Evolutionary conservation across 208 protist species (phyloP), one percentile per base, ranked within the genome.

Genomic region (Phytomonas francai): DNA sequence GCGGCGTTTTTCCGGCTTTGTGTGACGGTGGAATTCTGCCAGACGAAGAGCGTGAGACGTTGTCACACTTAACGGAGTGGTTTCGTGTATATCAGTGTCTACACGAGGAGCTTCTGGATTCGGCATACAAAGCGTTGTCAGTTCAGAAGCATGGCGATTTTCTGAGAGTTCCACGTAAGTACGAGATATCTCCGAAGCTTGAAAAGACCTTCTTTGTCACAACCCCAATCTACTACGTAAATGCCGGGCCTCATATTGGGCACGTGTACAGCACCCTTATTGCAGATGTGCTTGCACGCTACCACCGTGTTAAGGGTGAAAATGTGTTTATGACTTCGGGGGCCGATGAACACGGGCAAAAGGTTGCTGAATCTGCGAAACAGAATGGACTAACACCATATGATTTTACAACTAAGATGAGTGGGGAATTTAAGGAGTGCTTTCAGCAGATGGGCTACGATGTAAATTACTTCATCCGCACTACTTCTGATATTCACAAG

Each of bases 291-390:
- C 83, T 95, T 70, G 88, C 84, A 16, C 85, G 93, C 51, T 97
- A 95, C 72, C 88, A 96, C 73, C 84, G 80, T 22, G 73, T 94
- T 29, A 86, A 91, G 33, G 95, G 95, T 7, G 81, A 92, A 68
- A 56, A 85, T 25, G 89, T 97, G 16, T 93, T 97, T 62, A 96
- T 98, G 32, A 82, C 94, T 70, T 99, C 98, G 8, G 98, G 98
- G 42, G 99, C 97, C 1, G 99, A 99, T 77, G 99, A 99, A 80
- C 99, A 99, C 79, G 99, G 99, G 19, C 87, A 94, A 62, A 99
- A 99, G 85, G 87, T 99, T 22, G 85, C 84, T 9, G 89, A 98
- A 83, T 88, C 94, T 7, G 97, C 97, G 1, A 63, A 75, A 34
- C 74, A 83, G 59, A 74, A 83, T 36, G 75, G 80, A 7, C 45